Evolutionary conservation across 2,329 filamentous ascomycete species (phyloP).

Genomic region (Fusarium palustre): DNA sequence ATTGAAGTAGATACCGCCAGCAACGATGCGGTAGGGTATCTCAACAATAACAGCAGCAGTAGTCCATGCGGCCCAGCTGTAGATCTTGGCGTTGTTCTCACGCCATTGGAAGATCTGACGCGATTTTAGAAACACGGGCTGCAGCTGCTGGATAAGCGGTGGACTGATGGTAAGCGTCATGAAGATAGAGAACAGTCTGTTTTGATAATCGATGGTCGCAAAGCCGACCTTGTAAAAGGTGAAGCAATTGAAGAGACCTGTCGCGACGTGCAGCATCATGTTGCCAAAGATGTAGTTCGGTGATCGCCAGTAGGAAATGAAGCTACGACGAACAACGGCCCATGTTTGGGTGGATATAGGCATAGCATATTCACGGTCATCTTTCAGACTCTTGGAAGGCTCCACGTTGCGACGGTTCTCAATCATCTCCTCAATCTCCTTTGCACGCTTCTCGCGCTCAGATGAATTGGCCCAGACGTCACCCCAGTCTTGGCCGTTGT

Average conservation of each 20-base stretch:
- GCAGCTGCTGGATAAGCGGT: conserved; percentile 80
- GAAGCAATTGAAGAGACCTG: conserved; percentile 76
- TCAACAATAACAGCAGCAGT: conserved; percentile 75
- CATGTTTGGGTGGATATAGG: conserved; percentile 65
- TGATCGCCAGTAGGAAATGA: conserved; percentile 73
- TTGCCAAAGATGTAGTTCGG: conserved; percentile 73
- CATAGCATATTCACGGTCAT: conserved; percentile 73
- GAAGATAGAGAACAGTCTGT: conserved; percentile 79
- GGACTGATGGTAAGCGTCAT: conserved; percentile 81
- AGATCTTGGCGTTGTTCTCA: conserved; percentile 83
- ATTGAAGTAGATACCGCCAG: conserved; percentile 62
- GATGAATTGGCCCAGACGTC: conserved; percentile 68
- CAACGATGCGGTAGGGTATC: conserved; percentile 75
- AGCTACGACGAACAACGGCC: conserved; percentile 67
- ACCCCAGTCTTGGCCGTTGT: conserved; percentile 71
- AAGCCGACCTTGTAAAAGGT: conserved; percentile 74
- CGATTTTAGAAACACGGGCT: conserved; percentile 76
- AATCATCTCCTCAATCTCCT: conserved; percentile 66
- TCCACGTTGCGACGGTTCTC: conserved; percentile 56
- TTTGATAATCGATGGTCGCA: conserved; percentile 72
- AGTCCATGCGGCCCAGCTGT: conserved; percentile 78
- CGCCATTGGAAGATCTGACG: conserved; percentile 76
- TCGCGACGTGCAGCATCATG: conserved; percentile 70
- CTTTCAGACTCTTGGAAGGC: conserved; percentile 55
- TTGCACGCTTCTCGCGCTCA: conserved; percentile 58